Percentiles rank a stretch among this genome's conserved stretches.
phyloP scores from a whole-genome alignment of 2,329 filamentous ascomycete genomes.

The Exophiala aquamarina region DNA sequence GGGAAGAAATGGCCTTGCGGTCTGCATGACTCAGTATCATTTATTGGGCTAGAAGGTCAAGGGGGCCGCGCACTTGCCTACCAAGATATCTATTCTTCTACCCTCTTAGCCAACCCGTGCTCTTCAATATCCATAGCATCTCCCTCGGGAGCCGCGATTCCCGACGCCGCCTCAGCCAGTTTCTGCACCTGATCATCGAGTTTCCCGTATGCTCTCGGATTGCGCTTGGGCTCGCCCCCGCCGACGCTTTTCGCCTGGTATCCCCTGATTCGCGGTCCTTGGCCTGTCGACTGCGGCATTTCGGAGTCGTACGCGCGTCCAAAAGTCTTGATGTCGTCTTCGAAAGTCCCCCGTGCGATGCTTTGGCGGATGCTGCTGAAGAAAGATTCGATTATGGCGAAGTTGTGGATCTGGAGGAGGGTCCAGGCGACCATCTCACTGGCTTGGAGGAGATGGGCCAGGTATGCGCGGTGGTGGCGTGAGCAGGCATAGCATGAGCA shows the following conservation, averaged over 20 bases:
- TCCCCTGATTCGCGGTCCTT: constrained; percentile 73
- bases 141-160: constrained; percentile 51
- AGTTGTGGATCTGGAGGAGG: constrained; percentile 88
- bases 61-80: too few relatives aligned
- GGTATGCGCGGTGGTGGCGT: constrained; percentile 79
- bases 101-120: constrained; percentile 48
- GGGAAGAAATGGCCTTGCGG: too few relatives aligned
- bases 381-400: constrained; percentile 69
- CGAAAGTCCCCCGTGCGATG: constrained; percentile 58
- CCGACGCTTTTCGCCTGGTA: constrained; percentile 77
- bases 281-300: constrained; percentile 71
- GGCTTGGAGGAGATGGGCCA: constrained; percentile 82
- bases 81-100: constrained; percentile 2
- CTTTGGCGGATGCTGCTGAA: constrained; percentile 68
- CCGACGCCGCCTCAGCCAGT: constrained; percentile 50
- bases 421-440: constrained; percentile 98
- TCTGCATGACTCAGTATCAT: too few relatives aligned
- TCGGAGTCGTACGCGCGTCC: constrained; percentile 66
- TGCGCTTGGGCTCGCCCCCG: constrained; percentile 62
- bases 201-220: constrained; percentile 65
- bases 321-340: constrained; percentile 60
- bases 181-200: constrained; percentile 52
- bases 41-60: too few relatives aligned
- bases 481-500: constrained; percentile 84
- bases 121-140: constrained; percentile 53